phyloP scores from a whole-genome alignment of 345 rosid genomes.

The Excoecaria agallocha region DNA sequence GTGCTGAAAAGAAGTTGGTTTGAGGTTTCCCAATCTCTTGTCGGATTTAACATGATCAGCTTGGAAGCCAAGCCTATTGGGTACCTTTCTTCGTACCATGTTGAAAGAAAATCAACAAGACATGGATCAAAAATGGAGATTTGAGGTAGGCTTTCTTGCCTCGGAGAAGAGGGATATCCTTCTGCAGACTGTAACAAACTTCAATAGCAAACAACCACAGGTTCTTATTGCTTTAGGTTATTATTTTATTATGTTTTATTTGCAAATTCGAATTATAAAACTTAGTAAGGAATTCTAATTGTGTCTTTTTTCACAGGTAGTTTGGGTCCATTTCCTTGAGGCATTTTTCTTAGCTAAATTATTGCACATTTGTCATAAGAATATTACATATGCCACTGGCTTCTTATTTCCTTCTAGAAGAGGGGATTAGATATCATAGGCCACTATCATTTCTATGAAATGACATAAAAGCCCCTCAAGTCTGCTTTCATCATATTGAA shows the following conservation, averaged over 20 bases:
- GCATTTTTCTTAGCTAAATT: slow-evolving; percentile 14
- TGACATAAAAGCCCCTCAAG: slow-evolving; percentile 15
- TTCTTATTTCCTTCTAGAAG: not conserved
- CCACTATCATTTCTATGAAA: not conserved
- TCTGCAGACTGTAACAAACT: too few relatives aligned
- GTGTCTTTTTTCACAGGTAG: slow-evolving; percentile 28
- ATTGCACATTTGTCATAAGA: slow-evolving; percentile 5
- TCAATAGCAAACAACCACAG: slow-evolving; percentile 19
- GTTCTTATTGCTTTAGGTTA: slow-evolving; percentile 20
- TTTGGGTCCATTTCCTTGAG: slow-evolving; percentile 22
- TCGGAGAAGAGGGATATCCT: slow-evolving; percentile 7
- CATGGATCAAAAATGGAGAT: slow-evolving; percentile 13
- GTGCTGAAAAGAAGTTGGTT: slow-evolving; percentile 41
- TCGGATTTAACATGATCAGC: slow-evolving; percentile 46
- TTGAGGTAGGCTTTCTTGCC: slow-evolving; percentile 21
- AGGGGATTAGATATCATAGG: slow-evolving; percentile 9
- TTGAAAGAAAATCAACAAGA: slow-evolving; percentile 34
- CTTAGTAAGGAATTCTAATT: slow-evolving; percentile 27
- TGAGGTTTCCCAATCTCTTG: slow-evolving; percentile 42
- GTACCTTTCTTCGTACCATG: slow-evolving; percentile 80
- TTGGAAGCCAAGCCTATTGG: slow-evolving; percentile 52
- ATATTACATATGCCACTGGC: not conserved
- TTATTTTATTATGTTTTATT: slow-evolving; percentile 17
- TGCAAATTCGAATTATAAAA: slow-evolving; percentile 29
- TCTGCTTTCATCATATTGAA: not conserved